Conservation (phyloP, 176 grass and related monocot genomes). For the Oryza punctata region DNA sequence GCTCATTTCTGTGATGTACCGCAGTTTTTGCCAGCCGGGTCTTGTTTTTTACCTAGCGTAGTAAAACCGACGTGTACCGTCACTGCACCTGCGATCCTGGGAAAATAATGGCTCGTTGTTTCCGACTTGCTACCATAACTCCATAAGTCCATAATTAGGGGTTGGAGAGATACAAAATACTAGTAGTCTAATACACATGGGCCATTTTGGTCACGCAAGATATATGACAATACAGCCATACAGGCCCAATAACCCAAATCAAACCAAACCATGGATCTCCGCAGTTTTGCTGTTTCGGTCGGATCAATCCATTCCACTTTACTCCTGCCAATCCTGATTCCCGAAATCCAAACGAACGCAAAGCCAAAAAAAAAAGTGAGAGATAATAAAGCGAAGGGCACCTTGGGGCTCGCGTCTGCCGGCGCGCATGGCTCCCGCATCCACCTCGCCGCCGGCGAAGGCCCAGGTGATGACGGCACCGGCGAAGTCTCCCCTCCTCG, state of each 20-base stretch:
- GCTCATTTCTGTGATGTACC: background rate
- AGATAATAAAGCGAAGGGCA: background rate
- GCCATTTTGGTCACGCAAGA: no score
- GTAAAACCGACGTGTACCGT: no score
- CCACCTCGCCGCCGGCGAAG: background rate
- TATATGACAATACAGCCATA: background rate
- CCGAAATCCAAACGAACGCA: background rate
- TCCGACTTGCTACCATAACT: no score
- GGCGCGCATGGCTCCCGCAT: constrained; percentile 35
- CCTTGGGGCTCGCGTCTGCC: background rate
- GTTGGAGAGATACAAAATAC: no score
- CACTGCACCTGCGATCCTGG: no score
- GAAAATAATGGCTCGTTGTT: no score
- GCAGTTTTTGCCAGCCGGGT: no score
- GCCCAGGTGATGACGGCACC: constrained; percentile 2
- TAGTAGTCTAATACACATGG: no score
- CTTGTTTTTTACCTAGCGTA: no score
- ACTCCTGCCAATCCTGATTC: background rate
- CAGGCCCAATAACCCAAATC: background rate
- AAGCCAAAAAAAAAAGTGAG: background rate
- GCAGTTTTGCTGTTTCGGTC: background rate
- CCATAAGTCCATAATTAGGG: no score
- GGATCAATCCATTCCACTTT: background rate
- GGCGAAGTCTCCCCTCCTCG: constrained; percentile 30
- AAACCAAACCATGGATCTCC: no score